These are phyloP conservation scores for Pistacia vera DNA, from an alignment of 345 rosid genomes.

Conservation along the genomic window DNA sequence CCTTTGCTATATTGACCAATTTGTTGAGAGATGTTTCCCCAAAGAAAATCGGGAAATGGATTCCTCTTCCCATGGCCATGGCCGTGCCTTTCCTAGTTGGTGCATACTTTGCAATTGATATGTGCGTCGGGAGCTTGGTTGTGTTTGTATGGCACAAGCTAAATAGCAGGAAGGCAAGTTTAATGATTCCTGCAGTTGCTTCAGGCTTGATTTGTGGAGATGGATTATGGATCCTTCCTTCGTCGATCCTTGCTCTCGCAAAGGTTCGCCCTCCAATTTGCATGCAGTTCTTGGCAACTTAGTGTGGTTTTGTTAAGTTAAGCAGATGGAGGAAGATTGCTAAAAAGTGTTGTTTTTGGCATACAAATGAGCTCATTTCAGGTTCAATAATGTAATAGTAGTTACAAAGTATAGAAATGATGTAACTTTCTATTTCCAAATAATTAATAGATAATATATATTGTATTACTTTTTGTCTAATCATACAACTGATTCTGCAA, in stretches of 20 bases:
- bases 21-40: constrained; percentile 63
- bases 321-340: no score
- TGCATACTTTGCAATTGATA: constrained; percentile 83
- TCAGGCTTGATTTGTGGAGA: constrained; percentile 96
- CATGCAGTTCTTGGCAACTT: constrained; percentile 56
- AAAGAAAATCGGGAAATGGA: constrained; percentile 52
- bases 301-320: constrained; percentile 7
- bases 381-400: background rate
- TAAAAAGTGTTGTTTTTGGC: background rate
- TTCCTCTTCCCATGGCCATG: constrained; percentile 98
- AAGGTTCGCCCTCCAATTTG: constrained; percentile 81
- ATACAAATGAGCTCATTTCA: background rate
- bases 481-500: constrained; percentile 1
- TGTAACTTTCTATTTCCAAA: background rate
- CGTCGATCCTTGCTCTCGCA: constrained; percentile 71
- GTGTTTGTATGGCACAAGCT: constrained; percentile 63
- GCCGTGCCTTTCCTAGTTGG: constrained; percentile 95
- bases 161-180: constrained; percentile 46
- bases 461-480: background rate
- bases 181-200: constrained; percentile 86
- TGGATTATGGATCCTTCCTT: constrained; percentile 91
- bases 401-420: background rate
- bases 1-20: constrained; percentile 72
- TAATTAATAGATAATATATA: background rate
- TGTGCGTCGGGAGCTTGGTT: constrained; percentile 71